Conservation (phyloP, 2,329 filamentous ascomycete genomes). For the Sporothrix dimorphospora region DNA sequence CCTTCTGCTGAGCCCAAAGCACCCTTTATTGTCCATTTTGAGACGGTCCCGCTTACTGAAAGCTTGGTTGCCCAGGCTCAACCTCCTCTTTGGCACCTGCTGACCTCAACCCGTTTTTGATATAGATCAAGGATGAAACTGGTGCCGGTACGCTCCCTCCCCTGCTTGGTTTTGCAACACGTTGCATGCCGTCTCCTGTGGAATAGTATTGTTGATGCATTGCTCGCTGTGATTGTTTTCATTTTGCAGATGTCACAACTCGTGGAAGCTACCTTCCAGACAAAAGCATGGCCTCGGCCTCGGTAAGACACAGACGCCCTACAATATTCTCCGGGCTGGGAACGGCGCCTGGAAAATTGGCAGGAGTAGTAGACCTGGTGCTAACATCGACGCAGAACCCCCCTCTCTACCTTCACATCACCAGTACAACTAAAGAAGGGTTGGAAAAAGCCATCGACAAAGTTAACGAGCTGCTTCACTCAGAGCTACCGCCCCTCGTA, state of each 20-base stretch:
- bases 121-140: conserved; percentile 99
- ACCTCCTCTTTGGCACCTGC: conserved; percentile 81
- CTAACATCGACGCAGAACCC: conserved; percentile 66
- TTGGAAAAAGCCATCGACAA: conserved; percentile 84
- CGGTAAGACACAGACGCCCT: conserved; percentile 57
- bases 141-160: conserved; percentile 88
- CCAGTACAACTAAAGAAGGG: conserved; percentile 88
- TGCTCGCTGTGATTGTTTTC: conserved; percentile 51
- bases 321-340: neutral
- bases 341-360: neutral
- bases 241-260: conserved; percentile 90
- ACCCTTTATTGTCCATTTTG: conserved; percentile 48
- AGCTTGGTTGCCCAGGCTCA: conserved; percentile 64
- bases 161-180: neutral
- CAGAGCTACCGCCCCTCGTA: conserved; percentile 92
- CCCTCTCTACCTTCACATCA: conserved; percentile 92
- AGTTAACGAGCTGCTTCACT: conserved; percentile 94
- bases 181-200: neutral
- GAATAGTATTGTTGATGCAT: conserved; percentile 47
- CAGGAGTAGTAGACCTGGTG: neutral
- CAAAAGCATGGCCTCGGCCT: conserved; percentile 93
- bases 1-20: neutral
- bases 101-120: conserved; percentile 75
- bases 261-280: conserved; percentile 96
- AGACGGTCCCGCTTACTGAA: conserved; percentile 71